These are phyloP conservation scores for Prunus mongolica DNA, from an alignment of 306 rosid species.

Conservation along the genomic window DNA sequence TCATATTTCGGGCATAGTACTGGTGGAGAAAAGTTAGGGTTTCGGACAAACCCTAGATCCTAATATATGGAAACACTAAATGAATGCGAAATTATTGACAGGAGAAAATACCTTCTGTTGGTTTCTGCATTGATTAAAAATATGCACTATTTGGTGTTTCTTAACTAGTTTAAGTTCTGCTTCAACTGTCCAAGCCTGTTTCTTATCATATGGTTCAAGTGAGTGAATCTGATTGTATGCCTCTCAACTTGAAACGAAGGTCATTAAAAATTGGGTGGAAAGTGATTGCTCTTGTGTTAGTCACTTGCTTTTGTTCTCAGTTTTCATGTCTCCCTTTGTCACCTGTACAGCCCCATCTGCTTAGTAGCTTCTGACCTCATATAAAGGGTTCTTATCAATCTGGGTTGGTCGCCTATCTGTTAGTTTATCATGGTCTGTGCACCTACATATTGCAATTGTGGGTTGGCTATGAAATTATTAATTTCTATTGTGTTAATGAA, in stretches of 20 bases:
- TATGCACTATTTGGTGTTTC: neutral
- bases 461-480: neutral
- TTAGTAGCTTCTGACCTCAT: neutral
- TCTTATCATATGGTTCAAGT: neutral
- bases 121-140: neutral
- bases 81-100: neutral
- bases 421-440: neutral
- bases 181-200: neutral
- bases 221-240: neutral
- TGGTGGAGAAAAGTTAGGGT: constrained; percentile 24
- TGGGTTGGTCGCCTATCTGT: neutral
- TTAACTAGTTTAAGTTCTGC: neutral
- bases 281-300: neutral
- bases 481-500: neutral
- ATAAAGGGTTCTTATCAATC: neutral
- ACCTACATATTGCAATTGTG: neutral
- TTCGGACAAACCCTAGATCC: constrained; percentile 9
- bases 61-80: neutral
- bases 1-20: neutral
- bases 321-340: neutral
- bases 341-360: neutral
- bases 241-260: neutral
- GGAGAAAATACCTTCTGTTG: neutral
- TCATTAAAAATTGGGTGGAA: neutral
- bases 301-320: neutral